A percentile compares a stretch with the other conserved stretches of the same genome.
Conservation (phyloP, 2,329 filamentous ascomycete species). For the Colletotrichum tanaceti region DNA sequence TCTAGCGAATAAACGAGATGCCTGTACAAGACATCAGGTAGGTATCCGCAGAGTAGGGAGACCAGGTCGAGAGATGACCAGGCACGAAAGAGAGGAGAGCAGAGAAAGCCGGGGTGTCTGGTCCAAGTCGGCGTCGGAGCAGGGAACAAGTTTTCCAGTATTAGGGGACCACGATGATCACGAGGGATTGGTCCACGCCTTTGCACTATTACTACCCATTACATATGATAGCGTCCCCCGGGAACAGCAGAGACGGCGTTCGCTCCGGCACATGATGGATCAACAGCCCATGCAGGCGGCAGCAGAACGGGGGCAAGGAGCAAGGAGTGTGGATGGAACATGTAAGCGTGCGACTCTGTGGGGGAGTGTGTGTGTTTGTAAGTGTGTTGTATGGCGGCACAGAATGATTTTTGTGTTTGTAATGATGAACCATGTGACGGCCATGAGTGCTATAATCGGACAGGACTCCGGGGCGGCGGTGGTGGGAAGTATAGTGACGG, state of each 20-base stretch:
- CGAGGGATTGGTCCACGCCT: constrained; percentile 10
- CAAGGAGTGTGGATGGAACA: background rate
- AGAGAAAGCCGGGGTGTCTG: background rate
- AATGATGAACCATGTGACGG: background rate
- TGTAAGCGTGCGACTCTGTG: background rate
- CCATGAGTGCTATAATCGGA: too few species aligned
- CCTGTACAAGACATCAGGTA: constrained; percentile 8
- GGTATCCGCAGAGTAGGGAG: background rate
- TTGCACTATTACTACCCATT: constrained; percentile 12
- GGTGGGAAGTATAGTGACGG: background rate
- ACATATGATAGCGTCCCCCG: constrained; percentile 11
- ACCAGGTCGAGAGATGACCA: constrained; percentile 5
- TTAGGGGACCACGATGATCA: constrained; percentile 30
- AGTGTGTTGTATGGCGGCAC: too few species aligned
- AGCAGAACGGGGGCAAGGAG: background rate
- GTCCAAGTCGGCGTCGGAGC: constrained; percentile 17
- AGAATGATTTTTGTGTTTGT: constrained; percentile 7
- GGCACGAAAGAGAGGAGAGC: background rate
- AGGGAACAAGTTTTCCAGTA: background rate
- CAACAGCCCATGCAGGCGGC: background rate
- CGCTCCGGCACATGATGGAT: constrained; percentile 33
- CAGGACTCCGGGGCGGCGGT: background rate
- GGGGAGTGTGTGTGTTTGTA: too few species aligned
- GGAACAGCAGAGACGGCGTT: constrained; percentile 27
- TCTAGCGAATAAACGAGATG: constrained; percentile 8